Evolutionary conservation across 257 asterid genomes (phyloP).

Genomic region (Galeopsis tetrahit): DNA sequence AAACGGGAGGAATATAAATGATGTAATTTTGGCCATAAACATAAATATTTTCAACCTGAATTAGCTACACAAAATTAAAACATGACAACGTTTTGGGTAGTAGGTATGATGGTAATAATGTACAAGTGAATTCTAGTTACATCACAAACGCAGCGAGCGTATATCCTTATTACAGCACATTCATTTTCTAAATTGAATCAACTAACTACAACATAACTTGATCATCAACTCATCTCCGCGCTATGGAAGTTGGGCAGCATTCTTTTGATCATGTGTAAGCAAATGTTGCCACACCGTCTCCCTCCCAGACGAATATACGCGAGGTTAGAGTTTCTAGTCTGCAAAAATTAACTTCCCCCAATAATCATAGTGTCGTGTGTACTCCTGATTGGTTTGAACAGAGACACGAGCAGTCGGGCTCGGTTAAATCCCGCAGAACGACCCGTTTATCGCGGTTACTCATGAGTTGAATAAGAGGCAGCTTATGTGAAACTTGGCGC

Average conservation of each 20-base stretch:
- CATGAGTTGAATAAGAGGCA: conserved; percentile 84
- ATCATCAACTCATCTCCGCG: conserved; percentile 14
- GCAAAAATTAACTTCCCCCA: conserved; percentile 28
- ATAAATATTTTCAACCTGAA: no score
- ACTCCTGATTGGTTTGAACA: conserved; percentile 81
- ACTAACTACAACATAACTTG: neutral
- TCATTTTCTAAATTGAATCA: conserved; percentile 4
- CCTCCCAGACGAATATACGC: neutral
- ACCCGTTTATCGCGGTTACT: conserved; percentile 83
- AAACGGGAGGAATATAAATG: no score
- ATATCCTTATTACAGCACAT: conserved; percentile 22
- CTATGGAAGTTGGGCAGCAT: neutral
- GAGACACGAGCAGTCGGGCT: conserved; percentile 85
- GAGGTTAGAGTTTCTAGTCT: conserved; percentile 25
- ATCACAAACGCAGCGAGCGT: conserved; percentile 21
- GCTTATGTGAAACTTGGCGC: conserved; percentile 85
- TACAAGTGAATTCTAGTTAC: conserved; percentile 39
- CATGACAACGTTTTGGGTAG: no score
- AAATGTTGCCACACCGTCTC: conserved; percentile 16
- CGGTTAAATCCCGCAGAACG: conserved; percentile 59
- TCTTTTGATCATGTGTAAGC: neutral
- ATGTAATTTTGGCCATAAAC: no score
- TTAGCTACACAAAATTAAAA: no score
- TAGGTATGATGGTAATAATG: conserved; percentile 18
- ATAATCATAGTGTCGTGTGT: conserved; percentile 49